A percentile compares a stretch with the other conserved stretches of the same genome.
phyloP scores from a whole-genome alignment of 2,329 filamentous ascomycete species.

The Claviceps digitariae region DNA sequence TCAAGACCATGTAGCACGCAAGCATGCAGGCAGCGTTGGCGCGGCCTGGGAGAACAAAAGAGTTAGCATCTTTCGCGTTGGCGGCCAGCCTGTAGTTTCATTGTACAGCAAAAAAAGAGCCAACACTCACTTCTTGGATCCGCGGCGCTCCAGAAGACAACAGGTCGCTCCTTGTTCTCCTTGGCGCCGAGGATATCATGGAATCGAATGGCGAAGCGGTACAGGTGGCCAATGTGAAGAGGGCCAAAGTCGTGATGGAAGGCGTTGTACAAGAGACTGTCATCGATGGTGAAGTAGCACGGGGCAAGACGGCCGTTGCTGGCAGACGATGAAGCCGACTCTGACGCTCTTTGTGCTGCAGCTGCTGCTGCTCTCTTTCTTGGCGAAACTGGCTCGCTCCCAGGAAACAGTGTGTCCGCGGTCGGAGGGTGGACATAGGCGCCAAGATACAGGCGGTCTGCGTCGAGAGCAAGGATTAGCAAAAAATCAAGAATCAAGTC shows the following conservation, averaged over 20 bases:
- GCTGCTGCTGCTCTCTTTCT: conserved; percentile 26
- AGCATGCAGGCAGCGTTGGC: conserved; percentile 90
- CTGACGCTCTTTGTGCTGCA: conserved; percentile 47
- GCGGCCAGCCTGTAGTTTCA: too few relatives aligned
- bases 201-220: conserved; percentile 89
- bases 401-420: conserved; percentile 75
- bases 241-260: conserved; percentile 98
- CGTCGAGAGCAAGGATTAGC: conserved; percentile 13
- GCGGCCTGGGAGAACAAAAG: conserved; percentile 43
- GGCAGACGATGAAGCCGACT: conserved; percentile 32
- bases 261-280: conserved; percentile 86
- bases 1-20: conserved; percentile 96
- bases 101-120: neutral
- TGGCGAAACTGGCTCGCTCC: conserved; percentile 46
- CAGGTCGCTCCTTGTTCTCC: conserved; percentile 75
- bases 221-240: conserved; percentile 91
- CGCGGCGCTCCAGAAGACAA: conserved; percentile 92
- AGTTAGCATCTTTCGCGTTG: neutral
- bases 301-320: conserved; percentile 37
- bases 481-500: too few relatives aligned
- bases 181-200: conserved; percentile 89
- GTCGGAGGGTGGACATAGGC: conserved; percentile 77
- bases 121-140: conserved; percentile 68
- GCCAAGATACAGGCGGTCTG: conserved; percentile 89
- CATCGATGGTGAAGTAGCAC: conserved; percentile 92